phyloP scores from a whole-genome alignment of 1,284 basidiomycete genomes.

The Crucibulum parvulum region DNA sequence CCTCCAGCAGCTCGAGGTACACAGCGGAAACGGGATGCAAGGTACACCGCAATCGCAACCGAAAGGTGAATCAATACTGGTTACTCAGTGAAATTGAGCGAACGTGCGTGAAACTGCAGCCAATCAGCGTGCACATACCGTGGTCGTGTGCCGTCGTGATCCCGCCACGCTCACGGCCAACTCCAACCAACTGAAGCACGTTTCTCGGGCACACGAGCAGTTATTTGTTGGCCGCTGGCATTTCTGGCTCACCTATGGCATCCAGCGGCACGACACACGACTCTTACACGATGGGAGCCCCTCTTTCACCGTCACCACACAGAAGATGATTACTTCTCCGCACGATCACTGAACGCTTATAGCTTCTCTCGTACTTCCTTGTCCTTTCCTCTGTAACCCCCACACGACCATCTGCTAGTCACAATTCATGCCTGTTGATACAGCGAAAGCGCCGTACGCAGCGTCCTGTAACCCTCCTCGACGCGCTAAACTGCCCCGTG shows the following conservation, averaged over 20 bases:
- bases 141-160: constrained; percentile 34
- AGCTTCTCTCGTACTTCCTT: neutral
- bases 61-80: too few relatives aligned
- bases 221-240: too few relatives aligned
- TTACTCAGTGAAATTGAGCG: constrained; percentile 2
- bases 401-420: neutral
- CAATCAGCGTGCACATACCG: constrained; percentile 27
- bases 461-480: constrained; percentile 65
- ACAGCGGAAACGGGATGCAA: neutral
- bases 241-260: neutral
- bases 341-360: neutral
- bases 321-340: neutral
- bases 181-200: constrained; percentile 14
- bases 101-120: constrained; percentile 30
- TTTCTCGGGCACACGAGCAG: constrained; percentile 35
- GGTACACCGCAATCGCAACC: neutral
- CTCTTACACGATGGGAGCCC: constrained; percentile 8
- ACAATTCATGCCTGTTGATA: constrained; percentile 18
- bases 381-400: neutral
- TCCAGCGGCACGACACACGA: neutral
- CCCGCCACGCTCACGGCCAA: neutral
- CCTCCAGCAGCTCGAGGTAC: neutral
- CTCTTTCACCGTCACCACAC: neutral
- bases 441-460: constrained; percentile 42
- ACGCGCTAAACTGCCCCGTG: constrained; percentile 54